Base-by-base conservation (phyloP, 495 filamentous ascomycete genomes). In the Aspergillus hancockii region DNA sequence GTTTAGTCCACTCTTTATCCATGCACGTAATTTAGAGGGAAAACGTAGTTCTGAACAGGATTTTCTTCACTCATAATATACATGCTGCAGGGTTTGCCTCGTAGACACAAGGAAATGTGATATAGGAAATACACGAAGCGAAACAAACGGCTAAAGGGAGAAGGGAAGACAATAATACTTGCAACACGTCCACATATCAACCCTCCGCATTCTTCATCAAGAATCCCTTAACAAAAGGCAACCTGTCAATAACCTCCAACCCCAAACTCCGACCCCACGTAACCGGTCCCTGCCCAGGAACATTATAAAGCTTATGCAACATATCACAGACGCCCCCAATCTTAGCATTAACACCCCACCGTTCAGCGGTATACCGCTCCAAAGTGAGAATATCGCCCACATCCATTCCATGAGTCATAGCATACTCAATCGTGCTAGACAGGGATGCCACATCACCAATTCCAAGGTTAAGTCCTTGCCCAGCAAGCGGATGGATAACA, bases 381-480 rank as follows among this genome's bases (percentile, higher is more conserved):
- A 98, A 79, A 1, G 85, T 84, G 71, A 93, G 83, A 22, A 82
- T 64, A 41, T 80, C 80, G 30, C 91, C 91, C 30, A 97, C 85
- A 71, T 98, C 94, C 78, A 89, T 87, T 0, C 95, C 94, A 66
- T 93, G 86, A 46, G 74, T 75, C 22, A 95, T 87, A 6, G 91
- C 91, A 57, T 88, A 87, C 61, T 88, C 83, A 53, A 98, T 87
- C 0, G 85, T 87, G 45, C 77, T 76, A 9, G 84, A 85, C 8
- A 98, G 81, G 40, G 87, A 85, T 53, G 90, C 84, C 1, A 93
- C 88, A 69, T 98, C 94, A 18, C 84, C 91, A 55, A 96, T 85
- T 4, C 94, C 94, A 64, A 95, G 91, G 67, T 98, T 98, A 16
- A 98, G 82, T 1, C 94, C 94, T 70, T 98, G 94, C 6, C 94